Conservation (phyloP, 208 protist species). For the Wallacemonas rigidus region DNA sequence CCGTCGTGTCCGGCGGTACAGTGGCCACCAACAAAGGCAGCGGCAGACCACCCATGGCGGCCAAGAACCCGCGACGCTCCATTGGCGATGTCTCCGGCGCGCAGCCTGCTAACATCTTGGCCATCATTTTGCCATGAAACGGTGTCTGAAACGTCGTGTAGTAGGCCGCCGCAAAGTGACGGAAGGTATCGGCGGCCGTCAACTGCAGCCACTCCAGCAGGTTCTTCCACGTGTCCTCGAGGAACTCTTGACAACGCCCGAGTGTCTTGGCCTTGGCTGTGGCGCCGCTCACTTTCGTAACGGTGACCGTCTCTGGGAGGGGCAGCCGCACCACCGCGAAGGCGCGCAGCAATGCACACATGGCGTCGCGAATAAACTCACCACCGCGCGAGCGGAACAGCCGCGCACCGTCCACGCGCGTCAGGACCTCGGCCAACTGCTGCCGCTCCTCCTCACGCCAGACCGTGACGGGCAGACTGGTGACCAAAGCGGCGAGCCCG, state of each 20-base stretch:
- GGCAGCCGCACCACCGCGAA: slow-evolving; percentile 59
- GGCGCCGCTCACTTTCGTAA: slow-evolving; percentile 54
- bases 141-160: slow-evolving; percentile 55
- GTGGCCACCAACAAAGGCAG: slow-evolving; percentile 41
- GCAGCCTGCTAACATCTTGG: slow-evolving; percentile 54
- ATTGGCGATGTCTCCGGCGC: slow-evolving; percentile 42
- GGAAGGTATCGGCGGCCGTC: slow-evolving; percentile 65
- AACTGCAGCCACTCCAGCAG: slow-evolving; percentile 86
- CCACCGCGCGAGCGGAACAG: slow-evolving; percentile 95
- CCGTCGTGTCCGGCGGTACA: slow-evolving; percentile 15
- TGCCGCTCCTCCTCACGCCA: slow-evolving; percentile 37
- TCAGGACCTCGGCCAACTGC: slow-evolving; percentile 58
- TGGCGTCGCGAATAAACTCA: slow-evolving; percentile 91
- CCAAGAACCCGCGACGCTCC: slow-evolving; percentile 81
- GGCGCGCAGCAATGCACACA: slow-evolving; percentile 86
- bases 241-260: slow-evolving; percentile 72
- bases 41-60: slow-evolving; percentile 83
- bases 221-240: slow-evolving; percentile 91
- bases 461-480: slow-evolving; percentile 42
- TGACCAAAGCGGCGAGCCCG: slow-evolving; percentile 86
- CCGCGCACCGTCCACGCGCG: slow-evolving; percentile 87
- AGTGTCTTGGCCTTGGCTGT: slow-evolving; percentile 59
- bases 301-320: slow-evolving; percentile 64
- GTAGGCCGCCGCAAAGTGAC: slow-evolving; percentile 60
- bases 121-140: slow-evolving; percentile 80